These are phyloP conservation scores for Gynandropsis gynandra DNA, from an alignment of 345 rosid genomes.

Conservation along the genomic window DNA sequence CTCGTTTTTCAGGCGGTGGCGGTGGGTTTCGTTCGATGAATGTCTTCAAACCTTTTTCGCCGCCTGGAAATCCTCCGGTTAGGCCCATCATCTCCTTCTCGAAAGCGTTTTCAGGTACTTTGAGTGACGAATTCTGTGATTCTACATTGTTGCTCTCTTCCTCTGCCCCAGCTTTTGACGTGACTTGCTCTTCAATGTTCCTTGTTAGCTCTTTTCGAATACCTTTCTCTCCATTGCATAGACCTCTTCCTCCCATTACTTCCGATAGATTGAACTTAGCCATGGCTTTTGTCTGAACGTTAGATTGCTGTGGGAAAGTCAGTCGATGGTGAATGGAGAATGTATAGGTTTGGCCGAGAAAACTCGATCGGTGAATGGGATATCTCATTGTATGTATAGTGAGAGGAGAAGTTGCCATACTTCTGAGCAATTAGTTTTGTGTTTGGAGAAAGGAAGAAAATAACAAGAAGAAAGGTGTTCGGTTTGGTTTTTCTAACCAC, in stretches of 20 bases:
- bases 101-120: conserved; percentile 54
- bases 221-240: conserved; percentile 78
- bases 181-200: conserved; percentile 23
- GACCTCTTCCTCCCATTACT: conserved; percentile 84
- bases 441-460: conserved; percentile 4
- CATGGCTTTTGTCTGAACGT: conserved; percentile 18
- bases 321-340: conserved; percentile 28
- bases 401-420: conserved; percentile 53
- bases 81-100: conserved; percentile 85
- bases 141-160: conserved; percentile 5
- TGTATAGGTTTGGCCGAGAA: conserved; percentile 35
- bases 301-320: conserved; percentile 23
- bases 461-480: background rate
- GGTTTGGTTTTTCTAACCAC: too few relatives aligned
- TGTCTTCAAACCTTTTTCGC: conserved; percentile 58
- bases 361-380: conserved; percentile 31
- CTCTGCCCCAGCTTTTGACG: conserved; percentile 14
- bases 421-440: conserved; percentile 2
- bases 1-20: conserved; percentile 33
- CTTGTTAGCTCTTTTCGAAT: conserved; percentile 52
- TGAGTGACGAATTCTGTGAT: background rate
- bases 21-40: conserved; percentile 78
- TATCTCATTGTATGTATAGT: conserved; percentile 39
- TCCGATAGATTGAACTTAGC: conserved; percentile 62
- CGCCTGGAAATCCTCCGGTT: conserved; percentile 88